phyloP scores from a whole-genome alignment of 192 early-diverging fungal genomes.

The Linnemannia hyalina region DNA sequence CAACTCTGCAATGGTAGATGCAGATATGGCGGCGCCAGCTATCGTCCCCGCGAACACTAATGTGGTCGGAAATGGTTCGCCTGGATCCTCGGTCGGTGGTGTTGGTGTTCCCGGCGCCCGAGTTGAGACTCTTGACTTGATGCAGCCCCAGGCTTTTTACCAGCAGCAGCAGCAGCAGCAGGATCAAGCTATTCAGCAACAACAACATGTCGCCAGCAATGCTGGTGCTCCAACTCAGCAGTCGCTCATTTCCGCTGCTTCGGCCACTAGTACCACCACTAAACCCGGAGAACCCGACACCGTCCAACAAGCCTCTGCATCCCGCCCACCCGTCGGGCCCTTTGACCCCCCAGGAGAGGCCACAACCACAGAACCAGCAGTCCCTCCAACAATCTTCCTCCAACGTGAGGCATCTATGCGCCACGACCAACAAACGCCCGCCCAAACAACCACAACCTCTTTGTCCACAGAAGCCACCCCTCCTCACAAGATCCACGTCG shows the following conservation, averaged over 20 bases:
- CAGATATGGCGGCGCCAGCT: neutral
- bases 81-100: conserved; percentile 15
- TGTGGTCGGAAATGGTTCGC: neutral
- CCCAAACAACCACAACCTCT: neutral
- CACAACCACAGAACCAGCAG: neutral
- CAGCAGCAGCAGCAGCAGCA: neutral
- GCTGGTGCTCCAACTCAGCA: neutral
- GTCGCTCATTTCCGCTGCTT: neutral
- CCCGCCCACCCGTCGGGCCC: conserved; percentile 14
- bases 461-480: neutral
- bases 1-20: neutral
- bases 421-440: neutral
- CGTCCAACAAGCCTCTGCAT: neutral
- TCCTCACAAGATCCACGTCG: conserved; percentile 12
- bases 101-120: conserved; percentile 17
- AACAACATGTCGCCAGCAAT: neutral
- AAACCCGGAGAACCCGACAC: neutral
- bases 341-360: conserved; percentile 13
- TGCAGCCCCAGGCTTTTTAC: neutral
- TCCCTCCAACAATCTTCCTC: neutral
- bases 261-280: neutral
- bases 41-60: conserved; percentile 14
- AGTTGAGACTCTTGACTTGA: conserved; percentile 4
- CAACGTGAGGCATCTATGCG: neutral
- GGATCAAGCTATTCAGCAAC: neutral